A percentile compares a stretch with the other conserved stretches of the same genome.
These are phyloP conservation scores for Didymella lethalis DNA, from an alignment of 2,329 filamentous ascomycete species.

Conservation along the genomic window DNA sequence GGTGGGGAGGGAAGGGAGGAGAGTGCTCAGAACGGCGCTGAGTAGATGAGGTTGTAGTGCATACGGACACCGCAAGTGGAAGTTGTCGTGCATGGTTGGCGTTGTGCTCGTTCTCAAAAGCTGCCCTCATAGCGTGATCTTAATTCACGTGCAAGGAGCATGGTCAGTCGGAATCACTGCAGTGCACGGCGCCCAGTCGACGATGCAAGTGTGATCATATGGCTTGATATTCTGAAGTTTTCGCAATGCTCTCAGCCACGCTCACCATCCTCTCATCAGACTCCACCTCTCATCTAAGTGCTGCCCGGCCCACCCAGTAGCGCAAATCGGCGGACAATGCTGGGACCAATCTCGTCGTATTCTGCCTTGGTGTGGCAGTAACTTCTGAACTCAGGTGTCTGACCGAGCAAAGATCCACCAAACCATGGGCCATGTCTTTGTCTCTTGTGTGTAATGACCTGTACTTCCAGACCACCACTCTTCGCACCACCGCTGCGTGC, in stretches of 20 bases:
- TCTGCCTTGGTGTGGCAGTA: constrained; percentile 84
- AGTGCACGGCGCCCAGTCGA: not conserved
- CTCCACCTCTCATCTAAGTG: constrained; percentile 57
- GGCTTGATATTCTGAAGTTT: constrained; percentile 23
- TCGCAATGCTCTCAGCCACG: constrained; percentile 27
- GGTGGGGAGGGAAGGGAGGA: not conserved
- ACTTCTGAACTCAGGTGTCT: constrained; percentile 97
- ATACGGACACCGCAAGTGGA: not conserved
- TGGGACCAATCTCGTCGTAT: constrained; percentile 95
- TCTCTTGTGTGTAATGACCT: constrained; percentile 96
- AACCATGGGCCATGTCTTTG: constrained; percentile 99
- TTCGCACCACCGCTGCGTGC: constrained; percentile 88
- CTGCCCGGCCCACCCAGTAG: constrained; percentile 90
- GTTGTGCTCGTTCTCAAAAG: not conserved
- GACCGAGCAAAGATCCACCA: constrained; percentile 91
- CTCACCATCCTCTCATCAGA: constrained; percentile 17
- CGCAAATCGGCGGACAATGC: constrained; percentile 93
- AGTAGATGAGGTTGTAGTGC: not conserved
- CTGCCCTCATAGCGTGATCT: not conserved
- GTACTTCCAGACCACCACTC: constrained; percentile 93
- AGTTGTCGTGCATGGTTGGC: not conserved
- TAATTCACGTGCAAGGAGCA: not conserved
- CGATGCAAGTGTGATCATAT: constrained; percentile 8
- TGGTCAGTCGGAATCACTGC: not conserved
- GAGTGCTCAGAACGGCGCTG: not conserved